Evolutionary conservation across 768 basidiomycete species (phyloP).

Genomic region (Galerina marginata): DNA sequence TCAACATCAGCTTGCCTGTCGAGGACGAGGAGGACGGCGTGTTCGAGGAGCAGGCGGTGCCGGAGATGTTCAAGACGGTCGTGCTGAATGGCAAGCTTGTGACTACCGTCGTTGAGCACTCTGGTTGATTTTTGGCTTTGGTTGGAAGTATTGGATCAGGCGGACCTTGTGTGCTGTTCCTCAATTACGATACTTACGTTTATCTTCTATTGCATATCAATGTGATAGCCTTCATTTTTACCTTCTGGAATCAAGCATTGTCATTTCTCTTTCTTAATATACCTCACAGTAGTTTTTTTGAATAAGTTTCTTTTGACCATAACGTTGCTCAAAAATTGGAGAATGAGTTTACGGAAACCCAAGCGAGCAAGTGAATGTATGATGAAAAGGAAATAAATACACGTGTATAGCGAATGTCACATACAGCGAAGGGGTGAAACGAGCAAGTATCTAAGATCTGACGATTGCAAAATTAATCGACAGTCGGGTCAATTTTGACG

Average conservation of each 20-base stretch:
- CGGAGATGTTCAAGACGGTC: slow-evolving; percentile 93
- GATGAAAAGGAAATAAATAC: no score
- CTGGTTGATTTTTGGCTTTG: slow-evolving; percentile 43
- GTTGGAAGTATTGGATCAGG: neutral
- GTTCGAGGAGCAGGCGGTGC: slow-evolving; percentile 87
- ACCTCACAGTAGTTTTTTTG: neutral
- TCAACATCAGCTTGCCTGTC: slow-evolving; percentile 89
- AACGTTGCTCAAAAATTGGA: no score
- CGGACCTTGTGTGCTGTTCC: neutral
- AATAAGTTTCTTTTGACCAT: no score
- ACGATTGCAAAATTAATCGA: neutral
- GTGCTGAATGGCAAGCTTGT: slow-evolving; percentile 84
- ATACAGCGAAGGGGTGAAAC: no score
- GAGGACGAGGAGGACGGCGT: slow-evolving; percentile 91
- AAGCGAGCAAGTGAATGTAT: no score
- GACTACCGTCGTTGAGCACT: slow-evolving; percentile 89
- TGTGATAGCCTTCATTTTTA: no score
- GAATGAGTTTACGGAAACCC: no score
- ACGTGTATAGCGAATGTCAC: no score
- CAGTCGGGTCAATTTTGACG: slow-evolving; percentile 47
- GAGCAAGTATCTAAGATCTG: neutral
- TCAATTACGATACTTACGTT: neutral
- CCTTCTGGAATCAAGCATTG: neutral
- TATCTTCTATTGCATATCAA: neutral
- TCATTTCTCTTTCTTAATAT: neutral